Conservation (phyloP, 345 rosid genomes). For the Lepidium sativum region DNA sequence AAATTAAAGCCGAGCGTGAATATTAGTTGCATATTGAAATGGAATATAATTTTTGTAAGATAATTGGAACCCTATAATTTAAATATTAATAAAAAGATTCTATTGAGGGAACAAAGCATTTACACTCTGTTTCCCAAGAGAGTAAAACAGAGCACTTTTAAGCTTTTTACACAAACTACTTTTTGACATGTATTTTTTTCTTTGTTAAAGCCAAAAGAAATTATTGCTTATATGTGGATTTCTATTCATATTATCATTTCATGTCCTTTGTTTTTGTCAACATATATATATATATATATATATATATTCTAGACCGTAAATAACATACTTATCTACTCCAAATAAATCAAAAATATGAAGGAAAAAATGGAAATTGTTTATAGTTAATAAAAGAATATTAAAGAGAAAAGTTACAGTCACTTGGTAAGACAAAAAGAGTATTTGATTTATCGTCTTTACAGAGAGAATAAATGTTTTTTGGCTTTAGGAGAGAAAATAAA, state of each 20-base stretch:
- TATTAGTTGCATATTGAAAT: background rate
- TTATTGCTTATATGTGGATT: too few relatives aligned
- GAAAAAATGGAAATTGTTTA: background rate
- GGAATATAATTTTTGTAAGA: background rate
- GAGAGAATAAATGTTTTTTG: conserved; percentile 1
- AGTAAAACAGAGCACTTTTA: background rate
- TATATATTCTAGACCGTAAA: background rate
- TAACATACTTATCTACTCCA: background rate
- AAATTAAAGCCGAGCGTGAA: background rate
- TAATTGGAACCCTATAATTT: background rate
- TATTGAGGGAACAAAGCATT: background rate
- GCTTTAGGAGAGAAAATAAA: background rate
- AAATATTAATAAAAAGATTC: background rate
- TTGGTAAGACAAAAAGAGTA: background rate
- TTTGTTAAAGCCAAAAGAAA: too few relatives aligned
- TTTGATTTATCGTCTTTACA: conserved; percentile 1
- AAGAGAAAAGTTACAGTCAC: background rate
- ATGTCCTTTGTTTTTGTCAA: too few relatives aligned
- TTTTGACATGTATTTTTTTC: background rate
- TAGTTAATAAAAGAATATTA: background rate
- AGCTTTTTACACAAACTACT: background rate
- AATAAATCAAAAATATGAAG: background rate
- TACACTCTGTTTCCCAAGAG: background rate
- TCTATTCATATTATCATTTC: too few relatives aligned
- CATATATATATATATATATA: background rate